Percentiles rank a stretch among this genome's conserved stretches.
Evolutionary conservation across 495 filamentous ascomycete species (phyloP).

Genomic region (Tuber borchii): DNA sequence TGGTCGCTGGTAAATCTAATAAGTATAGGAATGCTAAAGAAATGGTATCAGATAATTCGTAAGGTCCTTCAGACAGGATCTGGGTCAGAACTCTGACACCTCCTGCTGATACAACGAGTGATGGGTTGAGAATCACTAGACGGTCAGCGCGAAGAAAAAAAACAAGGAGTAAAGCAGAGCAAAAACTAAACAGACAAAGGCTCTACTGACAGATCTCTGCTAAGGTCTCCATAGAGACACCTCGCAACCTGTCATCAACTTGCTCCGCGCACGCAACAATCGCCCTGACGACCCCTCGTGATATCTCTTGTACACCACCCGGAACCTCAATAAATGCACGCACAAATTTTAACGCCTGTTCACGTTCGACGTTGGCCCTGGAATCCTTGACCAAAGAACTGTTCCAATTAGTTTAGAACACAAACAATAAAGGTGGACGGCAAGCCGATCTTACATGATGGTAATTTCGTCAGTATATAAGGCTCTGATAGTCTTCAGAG

Average conservation of each 20-base stretch:
- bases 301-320: conserved; percentile 81
- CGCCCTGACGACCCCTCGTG: conserved; percentile 73
- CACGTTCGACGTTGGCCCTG: conserved; percentile 90
- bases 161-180: not conserved
- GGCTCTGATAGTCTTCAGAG: conserved; percentile 76
- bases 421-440: not conserved
- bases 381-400: conserved; percentile 87
- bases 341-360: conserved; percentile 95
- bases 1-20: conserved; percentile 72
- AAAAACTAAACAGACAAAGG: not conserved
- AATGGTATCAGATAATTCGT: conserved; percentile 81
- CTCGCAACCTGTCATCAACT: conserved; percentile 65
- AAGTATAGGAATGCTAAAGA: conserved; percentile 79
- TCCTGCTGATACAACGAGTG: conserved; percentile 67
- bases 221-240: conserved; percentile 85
- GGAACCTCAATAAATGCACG: conserved; percentile 94
- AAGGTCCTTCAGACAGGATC: conserved; percentile 80
- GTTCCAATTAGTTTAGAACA: conserved; percentile 11
- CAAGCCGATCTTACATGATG: conserved; percentile 52
- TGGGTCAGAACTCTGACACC: conserved; percentile 77
- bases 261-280: conserved; percentile 88
- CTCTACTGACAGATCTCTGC: conserved; percentile 58
- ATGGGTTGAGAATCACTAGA: conserved; percentile 68
- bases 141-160: conserved; percentile 6
- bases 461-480: conserved; percentile 89